Conservation (phyloP, 805 yeast species). For the Nakazawaea peltata region DNA sequence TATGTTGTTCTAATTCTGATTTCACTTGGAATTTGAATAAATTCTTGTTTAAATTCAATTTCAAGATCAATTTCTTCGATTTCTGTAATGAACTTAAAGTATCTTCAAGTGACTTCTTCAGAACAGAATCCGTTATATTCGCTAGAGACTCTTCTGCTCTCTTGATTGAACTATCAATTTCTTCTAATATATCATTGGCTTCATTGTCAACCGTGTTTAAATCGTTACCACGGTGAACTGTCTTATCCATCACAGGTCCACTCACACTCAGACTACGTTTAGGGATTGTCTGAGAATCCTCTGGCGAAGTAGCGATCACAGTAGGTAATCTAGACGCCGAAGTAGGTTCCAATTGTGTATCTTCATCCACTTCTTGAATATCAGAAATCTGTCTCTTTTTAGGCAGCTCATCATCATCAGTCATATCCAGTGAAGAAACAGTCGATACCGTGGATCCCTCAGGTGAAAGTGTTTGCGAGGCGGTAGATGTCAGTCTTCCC, state of each 20-base stretch:
- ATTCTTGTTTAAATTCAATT: conserved; percentile 24
- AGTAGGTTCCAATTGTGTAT: too few species aligned
- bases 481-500: too few species aligned
- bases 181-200: conserved; percentile 1
- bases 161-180: conserved; percentile 1
- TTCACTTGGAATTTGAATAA: conserved; percentile 20
- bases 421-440: conserved; percentile 4
- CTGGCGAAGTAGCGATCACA: too few species aligned
- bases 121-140: too few species aligned
- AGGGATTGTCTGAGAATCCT: too few species aligned
- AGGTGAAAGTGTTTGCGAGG: conserved; percentile 5
- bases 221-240: not conserved
- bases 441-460: conserved; percentile 5
- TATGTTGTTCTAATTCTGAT: conserved; percentile 19
- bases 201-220: conserved; percentile 7
- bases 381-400: conserved; percentile 2
- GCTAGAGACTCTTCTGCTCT: conserved; percentile 2
- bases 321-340: too few species aligned
- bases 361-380: conserved; percentile 1
- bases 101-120: not conserved
- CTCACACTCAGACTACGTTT: too few species aligned
- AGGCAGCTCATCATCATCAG: not conserved
- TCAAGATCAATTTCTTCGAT: conserved; percentile 14
- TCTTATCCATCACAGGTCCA: not conserved
- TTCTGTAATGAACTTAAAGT: not conserved